These are phyloP conservation scores for Rhodosporidiobolus sp. DNA, from an alignment of 768 basidiomycete genomes.

Conservation along the genomic window DNA sequence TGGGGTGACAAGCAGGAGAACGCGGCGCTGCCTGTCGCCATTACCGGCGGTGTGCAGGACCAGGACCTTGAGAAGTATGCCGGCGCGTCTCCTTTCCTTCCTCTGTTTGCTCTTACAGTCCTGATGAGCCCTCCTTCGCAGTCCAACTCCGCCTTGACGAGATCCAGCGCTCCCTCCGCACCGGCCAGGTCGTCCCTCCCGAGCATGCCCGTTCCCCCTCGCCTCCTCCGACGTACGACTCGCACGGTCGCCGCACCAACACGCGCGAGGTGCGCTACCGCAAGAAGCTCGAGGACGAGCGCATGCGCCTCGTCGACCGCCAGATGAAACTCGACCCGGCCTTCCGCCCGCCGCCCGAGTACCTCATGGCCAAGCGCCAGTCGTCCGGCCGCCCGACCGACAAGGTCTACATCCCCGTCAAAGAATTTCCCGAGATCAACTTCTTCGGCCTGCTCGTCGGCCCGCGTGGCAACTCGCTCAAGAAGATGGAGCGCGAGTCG, in stretches of 20 bases:
- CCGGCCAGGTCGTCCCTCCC: slow-evolving; percentile 93
- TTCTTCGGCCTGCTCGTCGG: slow-evolving; percentile 98
- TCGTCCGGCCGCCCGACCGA: slow-evolving; percentile 82
- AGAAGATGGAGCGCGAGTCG: slow-evolving; percentile 98
- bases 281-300: slow-evolving; percentile 56
- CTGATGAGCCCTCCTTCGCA: background rate
- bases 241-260: slow-evolving; percentile 95
- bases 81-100: slow-evolving; percentile 45
- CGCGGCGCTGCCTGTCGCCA: slow-evolving; percentile 89
- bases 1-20: slow-evolving; percentile 86
- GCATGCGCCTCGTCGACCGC: slow-evolving; percentile 85
- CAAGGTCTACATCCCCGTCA: slow-evolving; percentile 98
- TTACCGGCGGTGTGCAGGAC: slow-evolving; percentile 84
- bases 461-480: slow-evolving; percentile 96
- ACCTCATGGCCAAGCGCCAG: slow-evolving; percentile 82
- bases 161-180: slow-evolving; percentile 87
- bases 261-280: slow-evolving; percentile 97
- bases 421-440: slow-evolving; percentile 99
- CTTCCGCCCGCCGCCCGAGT: slow-evolving; percentile 95
- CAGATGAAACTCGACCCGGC: slow-evolving; percentile 98
- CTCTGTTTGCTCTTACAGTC: background rate
- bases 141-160: slow-evolving; percentile 90
- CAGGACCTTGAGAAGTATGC: slow-evolving; percentile 97
- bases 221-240: slow-evolving; percentile 95
- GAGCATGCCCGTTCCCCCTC: slow-evolving; percentile 93